Base-by-base conservation (phyloP, 1,284 basidiomycete genomes). In the Marasmius tenuissimus region DNA sequence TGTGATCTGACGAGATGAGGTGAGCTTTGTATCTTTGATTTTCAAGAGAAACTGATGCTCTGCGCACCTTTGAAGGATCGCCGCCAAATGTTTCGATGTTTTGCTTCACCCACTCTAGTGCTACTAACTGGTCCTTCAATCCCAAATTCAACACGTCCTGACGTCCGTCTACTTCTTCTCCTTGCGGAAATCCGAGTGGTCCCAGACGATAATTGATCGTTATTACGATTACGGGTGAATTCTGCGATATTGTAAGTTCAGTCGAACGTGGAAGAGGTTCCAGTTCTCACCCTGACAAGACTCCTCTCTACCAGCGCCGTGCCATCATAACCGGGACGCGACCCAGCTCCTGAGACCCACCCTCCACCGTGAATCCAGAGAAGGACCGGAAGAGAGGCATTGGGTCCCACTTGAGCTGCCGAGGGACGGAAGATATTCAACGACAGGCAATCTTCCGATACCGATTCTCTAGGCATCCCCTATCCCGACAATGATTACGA, bases 201-300 rank as follows among this genome's bases (percentile, higher is more conserved):
- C 57, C 57, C 16, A 62, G 18, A n/a, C 61, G 61, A 39, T 62
- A 62, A 20, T 62, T 62, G 42, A 59, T 54, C 10, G 77, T 82
- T 48, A 86, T 83, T 52, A 83, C 82, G n/a, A 87, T 75, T 27
- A 86, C 66, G n/a, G 82, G 82, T 3, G 79, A 83, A 38, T 78
- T 80, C 79, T 82, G 59, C 3, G 16, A 33, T 16, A 14, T 10
- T 6, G 33, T 49, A 18, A 47, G 27, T 12, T 39, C 35, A 58
- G 33, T 35, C 8, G 27, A 14, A 10, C 35, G 42, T 22, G 4
- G 12, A 57, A 20, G 22, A 12, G n/a, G 22, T 9, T 14, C 11
- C 8, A 34, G 35, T 6, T 16, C 45, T 48, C 37, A 58, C 57
- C 45, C 57, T 58, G 4, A 16, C 20, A 34, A 49, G 8, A 34